These are phyloP conservation scores for Ascocoryne sarcoides DNA, from an alignment of 2,329 filamentous ascomycete species.

Conservation along the genomic window DNA sequence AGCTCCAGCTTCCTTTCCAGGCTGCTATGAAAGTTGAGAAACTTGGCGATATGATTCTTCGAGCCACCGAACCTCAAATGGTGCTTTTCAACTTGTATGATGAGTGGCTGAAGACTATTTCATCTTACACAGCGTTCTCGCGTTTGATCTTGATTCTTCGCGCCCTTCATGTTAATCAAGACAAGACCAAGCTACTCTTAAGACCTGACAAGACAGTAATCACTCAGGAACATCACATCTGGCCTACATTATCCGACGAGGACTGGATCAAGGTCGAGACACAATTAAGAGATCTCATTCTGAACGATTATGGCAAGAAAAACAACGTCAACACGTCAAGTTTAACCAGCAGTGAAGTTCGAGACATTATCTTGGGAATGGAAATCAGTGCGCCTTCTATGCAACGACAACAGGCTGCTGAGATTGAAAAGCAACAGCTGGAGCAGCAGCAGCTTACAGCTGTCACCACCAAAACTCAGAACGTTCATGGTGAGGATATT, in stretches of 20 bases:
- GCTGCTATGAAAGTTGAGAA: conserved; percentile 99
- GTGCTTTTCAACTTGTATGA: conserved; percentile 98
- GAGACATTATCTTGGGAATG: conserved; percentile 98
- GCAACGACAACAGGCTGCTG: conserved; percentile 95
- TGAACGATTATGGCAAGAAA: conserved; percentile 99
- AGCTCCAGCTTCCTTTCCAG: conserved; percentile 95
- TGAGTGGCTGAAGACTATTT: conserved; percentile 97
- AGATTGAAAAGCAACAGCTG: conserved; percentile 98
- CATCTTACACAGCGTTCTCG: conserved; percentile 97
- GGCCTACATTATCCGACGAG: conserved; percentile 88
- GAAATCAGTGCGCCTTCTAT: conserved; percentile 97
- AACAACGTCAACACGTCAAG: conserved; percentile 99
- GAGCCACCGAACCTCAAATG: conserved; percentile 99
- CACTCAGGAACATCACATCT: conserved; percentile 97
- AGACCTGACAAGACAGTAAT: conserved; percentile 97
- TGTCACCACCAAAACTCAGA: conserved; percentile 96
- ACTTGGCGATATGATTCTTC: conserved; percentile 95
- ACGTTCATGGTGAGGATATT: conserved; percentile 93
- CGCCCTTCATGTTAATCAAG: conserved; percentile 92
- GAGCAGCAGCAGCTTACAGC: conserved; percentile 95
- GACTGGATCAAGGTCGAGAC: conserved; percentile 99
- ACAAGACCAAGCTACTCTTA: conserved; percentile 94
- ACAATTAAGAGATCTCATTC: conserved; percentile 84
- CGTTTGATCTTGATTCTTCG: conserved; percentile 87
- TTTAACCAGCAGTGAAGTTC: conserved; percentile 91